A percentile compares a stretch with the other conserved stretches of the same genome.
Evolutionary conservation across 1,139 yeast genomes (phyloP).

Genomic region (Candida glucosophila): DNA sequence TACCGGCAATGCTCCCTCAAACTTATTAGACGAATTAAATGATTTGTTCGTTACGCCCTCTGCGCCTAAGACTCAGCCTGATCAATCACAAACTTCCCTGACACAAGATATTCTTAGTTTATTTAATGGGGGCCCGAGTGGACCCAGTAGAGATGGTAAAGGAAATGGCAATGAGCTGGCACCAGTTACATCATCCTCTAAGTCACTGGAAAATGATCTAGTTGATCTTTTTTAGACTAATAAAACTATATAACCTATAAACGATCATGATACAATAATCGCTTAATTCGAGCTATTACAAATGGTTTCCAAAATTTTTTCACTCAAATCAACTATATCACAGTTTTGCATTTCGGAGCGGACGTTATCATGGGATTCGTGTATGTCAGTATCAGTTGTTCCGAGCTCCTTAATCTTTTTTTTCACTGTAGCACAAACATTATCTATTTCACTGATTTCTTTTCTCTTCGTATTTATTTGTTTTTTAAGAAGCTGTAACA

Average conservation of each 20-base stretch:
- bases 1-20: slow-evolving; percentile 8
- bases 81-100: slow-evolving; percentile 14
- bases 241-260: no score
- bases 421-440: slow-evolving; percentile 36
- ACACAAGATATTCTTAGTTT: slow-evolving; percentile 37
- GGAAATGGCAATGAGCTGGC: slow-evolving; percentile 8
- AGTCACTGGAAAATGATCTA: slow-evolving; percentile 46
- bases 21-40: slow-evolving; percentile 57
- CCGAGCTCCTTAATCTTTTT: no score
- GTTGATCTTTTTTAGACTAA: slow-evolving; percentile 46
- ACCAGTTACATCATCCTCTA: no score
- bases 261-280: no score
- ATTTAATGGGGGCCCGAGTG: slow-evolving; percentile 19
- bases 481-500: slow-evolving; percentile 60
- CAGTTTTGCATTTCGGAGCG: no score
- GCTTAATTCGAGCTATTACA: no score
- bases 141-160: slow-evolving; percentile 14
- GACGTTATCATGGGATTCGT: no score
- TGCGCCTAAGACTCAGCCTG: slow-evolving; percentile 9
- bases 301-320: no score
- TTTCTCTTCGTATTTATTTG: slow-evolving; percentile 46
- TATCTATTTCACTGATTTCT: slow-evolving; percentile 46
- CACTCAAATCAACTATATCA: no score
- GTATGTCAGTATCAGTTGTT: no score
- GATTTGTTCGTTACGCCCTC: slow-evolving; percentile 48